A percentile compares a stretch with the other conserved stretches of the same genome.
Evolutionary conservation across 176 grass and related monocot genomes (phyloP).

Genomic region (Echinochloa phyllopogon): DNA sequence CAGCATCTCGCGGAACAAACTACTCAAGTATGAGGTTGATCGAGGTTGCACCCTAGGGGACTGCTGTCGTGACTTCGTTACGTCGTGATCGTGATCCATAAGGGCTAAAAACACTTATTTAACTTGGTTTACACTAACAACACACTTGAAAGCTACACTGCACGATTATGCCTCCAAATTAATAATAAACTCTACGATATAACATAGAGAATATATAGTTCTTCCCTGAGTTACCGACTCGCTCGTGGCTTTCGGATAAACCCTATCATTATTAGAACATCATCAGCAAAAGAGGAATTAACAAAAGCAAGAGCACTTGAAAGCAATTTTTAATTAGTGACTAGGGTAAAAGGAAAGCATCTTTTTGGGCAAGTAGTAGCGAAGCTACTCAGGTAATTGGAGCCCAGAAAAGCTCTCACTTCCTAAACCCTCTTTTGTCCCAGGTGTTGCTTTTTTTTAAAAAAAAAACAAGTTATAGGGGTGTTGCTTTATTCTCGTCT

Average conservation of each 20-base stretch:
- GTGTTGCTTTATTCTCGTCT: conserved; percentile 10
- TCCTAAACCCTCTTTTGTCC: conserved; percentile 34
- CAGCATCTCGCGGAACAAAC: no score
- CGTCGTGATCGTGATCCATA: no score
- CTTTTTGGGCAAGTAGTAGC: conserved; percentile 16
- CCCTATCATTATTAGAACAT: neutral
- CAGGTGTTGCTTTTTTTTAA: neutral
- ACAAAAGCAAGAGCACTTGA: neutral
- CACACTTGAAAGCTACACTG: no score
- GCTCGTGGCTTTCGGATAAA: neutral
- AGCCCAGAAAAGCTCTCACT: conserved; percentile 22
- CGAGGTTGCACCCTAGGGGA: no score
- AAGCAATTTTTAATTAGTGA: neutral
- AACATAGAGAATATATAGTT: neutral
- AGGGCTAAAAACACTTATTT: no score
- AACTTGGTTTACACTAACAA: no score
- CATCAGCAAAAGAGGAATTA: neutral
- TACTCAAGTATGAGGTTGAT: no score
- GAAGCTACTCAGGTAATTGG: conserved; percentile 6
- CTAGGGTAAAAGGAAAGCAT: conserved; percentile 6
- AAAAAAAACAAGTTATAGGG: neutral
- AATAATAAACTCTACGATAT: neutral
- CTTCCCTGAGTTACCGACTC: neutral
- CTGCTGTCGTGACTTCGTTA: no score
- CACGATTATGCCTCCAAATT: no score